Percentiles rank a stretch among this genome's conserved stretches.
phyloP scores from a whole-genome alignment of 2,329 filamentous ascomycete genomes.

The Cordyceps cateniannulata region DNA sequence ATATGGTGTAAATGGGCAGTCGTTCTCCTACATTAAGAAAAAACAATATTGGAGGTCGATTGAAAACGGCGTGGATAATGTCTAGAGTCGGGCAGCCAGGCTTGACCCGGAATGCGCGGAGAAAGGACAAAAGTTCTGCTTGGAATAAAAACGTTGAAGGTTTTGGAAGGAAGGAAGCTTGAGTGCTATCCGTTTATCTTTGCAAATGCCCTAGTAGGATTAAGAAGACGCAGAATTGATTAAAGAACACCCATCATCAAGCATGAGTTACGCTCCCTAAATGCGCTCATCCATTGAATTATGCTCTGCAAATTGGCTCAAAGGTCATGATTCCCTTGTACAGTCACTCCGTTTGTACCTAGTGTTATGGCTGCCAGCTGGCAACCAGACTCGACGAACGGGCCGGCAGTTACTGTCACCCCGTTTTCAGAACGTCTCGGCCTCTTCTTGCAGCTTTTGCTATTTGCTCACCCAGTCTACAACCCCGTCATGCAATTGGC shows the following conservation, averaged over 20 bases:
- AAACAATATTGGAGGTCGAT: background rate
- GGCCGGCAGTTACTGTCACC: background rate
- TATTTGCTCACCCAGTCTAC: background rate
- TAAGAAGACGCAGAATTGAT: background rate
- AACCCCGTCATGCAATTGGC: background rate
- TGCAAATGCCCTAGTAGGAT: background rate
- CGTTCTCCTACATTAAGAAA: background rate
- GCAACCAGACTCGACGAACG: background rate
- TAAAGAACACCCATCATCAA: background rate
- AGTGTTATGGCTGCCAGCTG: background rate
- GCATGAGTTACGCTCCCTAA: background rate
- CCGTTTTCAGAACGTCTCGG: background rate
- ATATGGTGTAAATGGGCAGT: background rate
- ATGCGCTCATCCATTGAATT: background rate
- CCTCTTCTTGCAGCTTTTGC: background rate
- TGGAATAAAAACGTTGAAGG: background rate
- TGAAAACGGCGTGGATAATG: background rate
- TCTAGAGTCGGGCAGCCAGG: background rate
- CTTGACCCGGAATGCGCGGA: background rate
- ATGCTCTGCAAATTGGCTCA: background rate
- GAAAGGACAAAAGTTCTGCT: background rate
- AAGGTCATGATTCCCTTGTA: background rate
- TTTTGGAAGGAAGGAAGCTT: background rate
- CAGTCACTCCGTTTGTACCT: background rate
- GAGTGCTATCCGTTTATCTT: background rate